Evolutionary conservation across 345 rosid species (phyloP).

Genomic region (Murraya koenigii): DNA sequence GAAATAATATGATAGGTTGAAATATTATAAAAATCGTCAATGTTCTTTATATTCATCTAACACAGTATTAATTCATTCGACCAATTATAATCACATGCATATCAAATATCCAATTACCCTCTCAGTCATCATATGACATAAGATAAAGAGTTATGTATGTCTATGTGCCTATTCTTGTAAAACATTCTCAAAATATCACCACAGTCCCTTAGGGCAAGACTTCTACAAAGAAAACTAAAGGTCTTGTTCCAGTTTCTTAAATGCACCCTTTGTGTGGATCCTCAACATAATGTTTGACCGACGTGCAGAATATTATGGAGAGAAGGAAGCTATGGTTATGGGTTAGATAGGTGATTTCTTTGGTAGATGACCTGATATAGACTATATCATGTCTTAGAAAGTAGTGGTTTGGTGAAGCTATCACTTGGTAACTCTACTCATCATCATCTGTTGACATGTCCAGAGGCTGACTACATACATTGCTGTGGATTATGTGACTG

Average conservation of each 20-base stretch:
- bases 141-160: background rate
- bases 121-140: background rate
- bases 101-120: background rate
- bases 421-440: background rate
- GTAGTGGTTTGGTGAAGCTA: background rate
- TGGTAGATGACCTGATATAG: background rate
- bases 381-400: background rate
- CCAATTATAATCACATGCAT: background rate
- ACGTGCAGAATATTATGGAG: background rate
- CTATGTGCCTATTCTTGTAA: background rate
- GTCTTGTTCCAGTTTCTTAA: background rate
- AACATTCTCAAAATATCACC: background rate
- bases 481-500: background rate
- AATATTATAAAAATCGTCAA: slow-evolving; percentile 6
- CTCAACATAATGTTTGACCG: background rate
- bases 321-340: background rate
- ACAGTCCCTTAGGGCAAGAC: background rate
- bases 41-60: background rate
- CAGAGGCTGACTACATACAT: background rate
- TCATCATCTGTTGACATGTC: background rate
- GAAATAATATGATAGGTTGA: background rate
- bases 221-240: background rate
- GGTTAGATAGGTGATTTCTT: background rate
- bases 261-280: background rate
- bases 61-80: background rate